phyloP scores from a whole-genome alignment of 129 eudicot species.

The Apium graveolens region DNA sequence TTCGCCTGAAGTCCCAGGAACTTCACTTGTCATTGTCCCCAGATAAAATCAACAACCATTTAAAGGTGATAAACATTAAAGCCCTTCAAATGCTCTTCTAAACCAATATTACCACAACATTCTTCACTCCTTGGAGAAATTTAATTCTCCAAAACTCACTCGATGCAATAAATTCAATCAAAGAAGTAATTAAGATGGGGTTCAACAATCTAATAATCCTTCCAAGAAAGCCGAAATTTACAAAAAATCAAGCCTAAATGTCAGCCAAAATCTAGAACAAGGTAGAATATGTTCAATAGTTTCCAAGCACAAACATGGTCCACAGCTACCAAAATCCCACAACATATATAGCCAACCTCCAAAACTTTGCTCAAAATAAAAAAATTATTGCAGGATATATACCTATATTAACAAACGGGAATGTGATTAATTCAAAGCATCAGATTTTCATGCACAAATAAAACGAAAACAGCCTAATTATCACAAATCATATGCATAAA shows the following conservation, averaged over 20 bases:
- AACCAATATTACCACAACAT: constrained; percentile 1
- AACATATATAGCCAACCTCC: background rate
- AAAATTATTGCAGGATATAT: background rate
- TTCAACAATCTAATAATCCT: background rate
- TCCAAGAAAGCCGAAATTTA: background rate
- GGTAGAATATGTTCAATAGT: constrained; percentile 6
- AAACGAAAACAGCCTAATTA: background rate
- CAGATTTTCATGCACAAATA: background rate
- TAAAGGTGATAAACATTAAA: constrained; percentile 4
- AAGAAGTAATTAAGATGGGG: background rate
- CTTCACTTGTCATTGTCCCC: constrained; percentile 38
- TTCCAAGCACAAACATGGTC: background rate
- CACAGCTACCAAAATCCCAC: background rate
- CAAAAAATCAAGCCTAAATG: background rate
- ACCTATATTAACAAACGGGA: background rate
- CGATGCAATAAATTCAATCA: background rate
- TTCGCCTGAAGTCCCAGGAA: constrained; percentile 24
- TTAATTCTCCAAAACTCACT: background rate
- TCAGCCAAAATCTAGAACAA: background rate
- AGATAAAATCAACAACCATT: constrained; percentile 2
- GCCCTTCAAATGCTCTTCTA: background rate
- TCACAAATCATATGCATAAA: background rate
- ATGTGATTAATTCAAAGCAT: background rate
- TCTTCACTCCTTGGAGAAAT: background rate
- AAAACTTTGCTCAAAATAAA: background rate